These are phyloP conservation scores for Eucalyptus erythrocorys DNA, from an alignment of 345 rosid genomes.

Conservation along the genomic window DNA sequence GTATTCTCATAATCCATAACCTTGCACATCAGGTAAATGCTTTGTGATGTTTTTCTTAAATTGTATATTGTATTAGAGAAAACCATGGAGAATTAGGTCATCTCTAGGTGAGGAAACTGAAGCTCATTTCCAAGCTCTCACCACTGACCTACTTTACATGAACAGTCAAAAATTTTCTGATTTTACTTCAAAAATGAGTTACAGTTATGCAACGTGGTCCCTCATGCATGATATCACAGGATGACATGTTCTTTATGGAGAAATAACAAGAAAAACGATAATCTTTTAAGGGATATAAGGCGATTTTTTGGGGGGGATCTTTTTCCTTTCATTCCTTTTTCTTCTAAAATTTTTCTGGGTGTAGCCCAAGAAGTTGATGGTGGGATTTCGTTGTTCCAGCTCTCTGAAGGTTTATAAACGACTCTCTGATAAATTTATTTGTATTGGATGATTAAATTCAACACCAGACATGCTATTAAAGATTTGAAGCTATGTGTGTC, in stretches of 20 bases:
- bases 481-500: neutral
- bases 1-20: constrained; percentile 78
- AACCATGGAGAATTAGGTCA: neutral
- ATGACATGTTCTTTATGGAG: neutral
- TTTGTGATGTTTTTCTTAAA: neutral
- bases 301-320: neutral
- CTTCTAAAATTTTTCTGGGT: neutral
- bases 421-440: neutral
- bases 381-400: neutral
- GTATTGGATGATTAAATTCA: neutral
- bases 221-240: neutral
- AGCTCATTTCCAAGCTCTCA: neutral
- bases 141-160: neutral
- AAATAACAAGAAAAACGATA: neutral
- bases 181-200: neutral
- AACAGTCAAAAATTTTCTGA: neutral
- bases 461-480: neutral
- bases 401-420: neutral
- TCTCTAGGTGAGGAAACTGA: neutral
- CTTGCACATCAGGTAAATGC: constrained; percentile 83
- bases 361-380: neutral
- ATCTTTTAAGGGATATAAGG: neutral
- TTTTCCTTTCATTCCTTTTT: neutral
- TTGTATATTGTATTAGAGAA: neutral
- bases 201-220: neutral